Percentiles rank a stretch among this genome's conserved stretches.
These are phyloP conservation scores for Pelagophyceae sp. DNA, from an alignment of 352 stramenopile genomes.

Conservation along the genomic window DNA sequence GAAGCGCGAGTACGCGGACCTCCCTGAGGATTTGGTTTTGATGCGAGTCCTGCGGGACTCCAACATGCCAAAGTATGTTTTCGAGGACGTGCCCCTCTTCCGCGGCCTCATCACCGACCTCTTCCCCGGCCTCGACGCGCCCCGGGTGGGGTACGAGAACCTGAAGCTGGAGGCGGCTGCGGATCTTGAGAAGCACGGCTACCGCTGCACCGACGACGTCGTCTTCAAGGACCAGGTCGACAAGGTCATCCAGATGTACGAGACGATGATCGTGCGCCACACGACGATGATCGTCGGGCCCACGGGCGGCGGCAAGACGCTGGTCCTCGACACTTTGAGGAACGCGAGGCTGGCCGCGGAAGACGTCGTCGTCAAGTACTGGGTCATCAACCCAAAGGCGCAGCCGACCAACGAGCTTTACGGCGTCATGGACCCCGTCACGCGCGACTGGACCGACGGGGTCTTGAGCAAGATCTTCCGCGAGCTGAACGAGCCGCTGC, in stretches of 20 bases:
- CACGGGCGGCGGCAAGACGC: constrained; percentile 79
- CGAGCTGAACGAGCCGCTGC: constrained; percentile 81
- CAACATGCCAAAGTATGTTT: constrained; percentile 94
- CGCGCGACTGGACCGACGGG: constrained; percentile 87
- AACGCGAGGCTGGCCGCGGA: constrained; percentile 68
- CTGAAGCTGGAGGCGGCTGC: constrained; percentile 73
- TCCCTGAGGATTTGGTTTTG: constrained; percentile 84
- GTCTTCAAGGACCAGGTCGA: constrained; percentile 81
- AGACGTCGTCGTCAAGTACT: constrained; percentile 77
- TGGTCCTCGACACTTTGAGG: constrained; percentile 75
- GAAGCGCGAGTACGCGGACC: constrained; percentile 76
- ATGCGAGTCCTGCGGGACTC: constrained; percentile 85
- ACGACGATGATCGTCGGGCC: constrained; percentile 90
- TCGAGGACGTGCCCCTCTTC: constrained; percentile 87
- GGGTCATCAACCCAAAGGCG: constrained; percentile 85
- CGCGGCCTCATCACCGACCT: constrained; percentile 85
- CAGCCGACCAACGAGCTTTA: constrained; percentile 84
- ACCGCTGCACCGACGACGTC: constrained; percentile 54
- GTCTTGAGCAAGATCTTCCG: constrained; percentile 85
- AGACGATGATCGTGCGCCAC: constrained; percentile 87
- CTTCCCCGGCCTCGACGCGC: constrained; percentile 82
- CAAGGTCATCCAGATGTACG: constrained; percentile 93
- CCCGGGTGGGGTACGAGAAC: constrained; percentile 74
- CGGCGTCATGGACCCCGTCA: constrained; percentile 84
- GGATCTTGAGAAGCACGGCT: constrained; percentile 68